Conservation (phyloP, 441 rosid genomes). For the Euphorbia schlechtendalii region DNA sequence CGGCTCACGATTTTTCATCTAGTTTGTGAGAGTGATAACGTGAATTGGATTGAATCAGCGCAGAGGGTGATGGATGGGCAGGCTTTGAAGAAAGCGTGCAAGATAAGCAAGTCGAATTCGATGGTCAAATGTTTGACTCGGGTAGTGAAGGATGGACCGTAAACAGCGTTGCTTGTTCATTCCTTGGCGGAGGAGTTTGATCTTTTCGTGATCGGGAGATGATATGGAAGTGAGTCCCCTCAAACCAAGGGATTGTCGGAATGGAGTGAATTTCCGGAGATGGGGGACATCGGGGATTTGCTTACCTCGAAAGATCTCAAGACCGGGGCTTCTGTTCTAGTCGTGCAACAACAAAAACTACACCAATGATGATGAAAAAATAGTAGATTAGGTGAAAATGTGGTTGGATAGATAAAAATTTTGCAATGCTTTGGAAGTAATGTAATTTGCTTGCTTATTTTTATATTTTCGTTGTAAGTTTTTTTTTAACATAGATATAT, state of each 20-base stretch:
- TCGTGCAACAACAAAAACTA: slow-evolving; percentile 9
- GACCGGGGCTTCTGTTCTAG: slow-evolving; percentile 2
- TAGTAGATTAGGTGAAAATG: background rate
- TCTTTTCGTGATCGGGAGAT: background rate
- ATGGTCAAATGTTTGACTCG: background rate
- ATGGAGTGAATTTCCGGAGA: slow-evolving; percentile 8
- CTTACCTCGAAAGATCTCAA: slow-evolving; percentile 1
- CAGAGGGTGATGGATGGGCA: background rate
- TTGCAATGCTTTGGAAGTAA: background rate
- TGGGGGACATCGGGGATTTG: slow-evolving; percentile 5
- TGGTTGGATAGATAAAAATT: background rate
- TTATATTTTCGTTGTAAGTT: too few relatives aligned
- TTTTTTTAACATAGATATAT: too few relatives aligned
- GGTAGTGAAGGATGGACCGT: background rate
- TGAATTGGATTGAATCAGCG: background rate
- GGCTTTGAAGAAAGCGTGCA: background rate
- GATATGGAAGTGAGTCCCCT: background rate
- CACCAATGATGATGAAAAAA: background rate
- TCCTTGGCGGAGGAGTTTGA: slow-evolving; percentile 1
- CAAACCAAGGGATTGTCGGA: slow-evolving; percentile 1
- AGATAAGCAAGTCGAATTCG: background rate
- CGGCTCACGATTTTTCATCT: background rate
- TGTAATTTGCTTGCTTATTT: too few relatives aligned
- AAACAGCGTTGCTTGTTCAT: background rate
- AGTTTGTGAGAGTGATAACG: background rate